Base-by-base conservation (phyloP, 768 basidiomycete genomes). In the Mycena leptocephala region DNA sequence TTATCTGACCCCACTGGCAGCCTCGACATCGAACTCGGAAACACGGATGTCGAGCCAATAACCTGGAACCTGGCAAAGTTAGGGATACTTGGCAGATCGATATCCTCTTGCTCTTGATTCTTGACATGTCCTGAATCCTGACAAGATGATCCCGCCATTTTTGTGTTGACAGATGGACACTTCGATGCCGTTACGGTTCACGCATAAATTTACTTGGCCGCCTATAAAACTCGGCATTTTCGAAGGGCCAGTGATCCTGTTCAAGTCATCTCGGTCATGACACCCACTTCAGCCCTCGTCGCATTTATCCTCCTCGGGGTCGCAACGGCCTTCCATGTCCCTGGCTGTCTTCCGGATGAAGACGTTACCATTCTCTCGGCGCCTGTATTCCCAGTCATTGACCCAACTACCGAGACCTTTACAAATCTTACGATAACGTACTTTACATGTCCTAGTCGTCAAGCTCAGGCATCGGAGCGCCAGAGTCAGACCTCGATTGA, bases 371-470 rank as follows among this genome's bases (percentile, higher is more conserved):
- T 71, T 30, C 14, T 63, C 58, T 71, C 70, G 32, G 11, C 62
- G 59, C 13, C 32, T n/a, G 22, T 62, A 14, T 63, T 63, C 61
- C 46, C 30, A 30, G 58, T 53, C 28, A 43, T 59, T 5, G 24
- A 63, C 46, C 35, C 53, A 39, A 53, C 22, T 16, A 37, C 58
- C 2, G 20, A 10, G 2, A 20, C 53, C 6, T 35, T 61, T 43
- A 61, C 33, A 3, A 64, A 72, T 30, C 13, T 71, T 41, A 71
- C 70, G 24, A 5, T 64, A 6, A 65, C 62, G 7, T 56, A 41
- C 39, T 72, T 64, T 56, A 64, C 62, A 11, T 72, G 71, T 26
- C 51, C 62, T 5, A 63, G 71, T 62, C 61, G 59, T n/a, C 46
- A 62, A 32, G 56, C 56, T 33, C 69, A 22, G 33, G 43, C 10